Evolutionary conservation across 495 filamentous ascomycete genomes (phyloP).

Genomic region (Aeminium ludgeri): DNA sequence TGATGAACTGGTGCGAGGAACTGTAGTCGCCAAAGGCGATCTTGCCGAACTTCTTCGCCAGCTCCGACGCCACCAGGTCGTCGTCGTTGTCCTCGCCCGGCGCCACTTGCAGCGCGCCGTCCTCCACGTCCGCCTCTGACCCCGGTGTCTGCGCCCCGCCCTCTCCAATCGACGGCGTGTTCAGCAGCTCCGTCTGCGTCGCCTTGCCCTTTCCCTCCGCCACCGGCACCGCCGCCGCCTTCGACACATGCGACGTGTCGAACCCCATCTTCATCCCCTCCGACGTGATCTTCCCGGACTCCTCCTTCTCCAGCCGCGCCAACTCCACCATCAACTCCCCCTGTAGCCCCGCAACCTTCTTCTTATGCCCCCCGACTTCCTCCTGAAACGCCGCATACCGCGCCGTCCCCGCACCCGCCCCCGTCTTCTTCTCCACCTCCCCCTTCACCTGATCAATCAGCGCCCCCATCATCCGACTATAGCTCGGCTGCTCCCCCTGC

Average conservation of each 20-base stretch:
- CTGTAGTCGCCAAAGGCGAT: constrained; percentile 65
- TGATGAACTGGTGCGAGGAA: constrained; percentile 56
- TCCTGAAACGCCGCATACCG: constrained; percentile 54
- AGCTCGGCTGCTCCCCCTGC: constrained; percentile 59
- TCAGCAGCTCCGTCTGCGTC: constrained; percentile 57
- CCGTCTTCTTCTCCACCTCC: constrained; percentile 53
- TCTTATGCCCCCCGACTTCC: constrained; percentile 56
- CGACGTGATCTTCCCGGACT: constrained; percentile 81
- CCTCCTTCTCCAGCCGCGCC: constrained; percentile 70
- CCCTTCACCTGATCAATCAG: constrained; percentile 89
- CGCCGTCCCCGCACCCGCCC: constrained; percentile 32
- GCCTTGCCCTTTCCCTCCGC: constrained; percentile 24
- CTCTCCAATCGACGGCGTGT: constrained; percentile 31
- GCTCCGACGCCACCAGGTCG: constrained; percentile 52
- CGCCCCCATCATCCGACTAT: constrained; percentile 88
- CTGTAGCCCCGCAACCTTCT: constrained; percentile 64
- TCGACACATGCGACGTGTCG: constrained; percentile 54
- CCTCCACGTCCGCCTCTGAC: constrained; percentile 43
- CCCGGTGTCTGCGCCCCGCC: constrained; percentile 35
- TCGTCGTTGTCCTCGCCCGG: constrained; percentile 36
- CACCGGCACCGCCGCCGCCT: constrained; percentile 1
- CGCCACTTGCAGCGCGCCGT: constrained; percentile 35
- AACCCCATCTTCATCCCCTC: constrained; percentile 83
- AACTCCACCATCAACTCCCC: constrained; percentile 54
- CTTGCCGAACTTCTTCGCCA: constrained; percentile 62